phyloP scores from a whole-genome alignment of 2,329 filamentous ascomycete species.

The Cryphonectria carpinicola region DNA sequence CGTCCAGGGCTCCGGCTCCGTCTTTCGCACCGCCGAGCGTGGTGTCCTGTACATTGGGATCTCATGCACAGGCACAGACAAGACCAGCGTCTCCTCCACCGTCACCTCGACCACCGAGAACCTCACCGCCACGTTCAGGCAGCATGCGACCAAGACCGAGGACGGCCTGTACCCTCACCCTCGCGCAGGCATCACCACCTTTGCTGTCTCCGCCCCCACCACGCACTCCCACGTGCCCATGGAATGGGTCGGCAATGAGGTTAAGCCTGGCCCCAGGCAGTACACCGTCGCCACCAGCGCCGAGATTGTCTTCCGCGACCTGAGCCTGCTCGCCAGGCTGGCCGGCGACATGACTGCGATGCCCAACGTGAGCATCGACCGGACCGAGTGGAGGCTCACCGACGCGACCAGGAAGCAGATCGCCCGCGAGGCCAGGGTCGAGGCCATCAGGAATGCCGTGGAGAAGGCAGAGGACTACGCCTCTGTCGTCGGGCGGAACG shows the following conservation, averaged over 20 bases:
- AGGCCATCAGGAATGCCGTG: conserved; percentile 32
- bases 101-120: conserved; percentile 23
- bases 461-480: conserved; percentile 32
- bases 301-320: conserved; percentile 31
- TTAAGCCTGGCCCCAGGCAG: conserved; percentile 11
- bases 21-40: conserved; percentile 31
- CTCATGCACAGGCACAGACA: conserved; percentile 14
- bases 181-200: conserved; percentile 31
- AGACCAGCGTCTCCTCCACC: conserved; percentile 22
- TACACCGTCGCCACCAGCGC: conserved; percentile 24
- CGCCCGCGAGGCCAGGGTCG: conserved; percentile 30
- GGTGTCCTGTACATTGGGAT: conserved; percentile 29
- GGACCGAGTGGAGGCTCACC: conserved; percentile 31
- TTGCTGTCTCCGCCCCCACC: conserved; percentile 28
- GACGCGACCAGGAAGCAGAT: conserved; percentile 26
- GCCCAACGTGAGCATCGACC: conserved; percentile 28
- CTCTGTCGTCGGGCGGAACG: conserved; percentile 27
- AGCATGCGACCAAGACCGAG: conserved; percentile 28
- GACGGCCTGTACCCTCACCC: conserved; percentile 29
- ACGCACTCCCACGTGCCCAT: conserved; percentile 16
- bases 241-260: neutral
- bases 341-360: conserved; percentile 29
- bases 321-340: conserved; percentile 27
- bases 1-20: conserved; percentile 29
- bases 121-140: conserved; percentile 27